phyloP scores from a whole-genome alignment of 306 rosid species.

The Malus sieversii region DNA sequence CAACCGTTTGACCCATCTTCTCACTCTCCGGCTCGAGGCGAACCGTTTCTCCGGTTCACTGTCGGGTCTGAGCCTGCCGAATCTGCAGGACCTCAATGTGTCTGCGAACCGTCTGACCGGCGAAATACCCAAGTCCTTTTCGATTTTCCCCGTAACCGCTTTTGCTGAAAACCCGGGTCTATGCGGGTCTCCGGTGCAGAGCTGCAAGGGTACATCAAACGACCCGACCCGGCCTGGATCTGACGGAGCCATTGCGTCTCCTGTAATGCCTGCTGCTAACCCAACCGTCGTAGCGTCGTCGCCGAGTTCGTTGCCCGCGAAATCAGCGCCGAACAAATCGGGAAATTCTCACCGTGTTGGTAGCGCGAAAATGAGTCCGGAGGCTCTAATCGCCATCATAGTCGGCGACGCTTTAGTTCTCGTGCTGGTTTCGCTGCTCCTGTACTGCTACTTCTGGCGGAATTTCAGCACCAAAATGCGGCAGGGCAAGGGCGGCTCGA shows the following conservation, averaged over 20 bases:
- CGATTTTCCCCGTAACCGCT: constrained; percentile 45
- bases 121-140: constrained; percentile 47
- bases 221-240: constrained; percentile 73
- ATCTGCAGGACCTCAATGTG: constrained; percentile 58
- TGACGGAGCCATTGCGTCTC: constrained; percentile 64
- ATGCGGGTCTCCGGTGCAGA: constrained; percentile 55
- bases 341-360: constrained; percentile 8
- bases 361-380: constrained; percentile 28
- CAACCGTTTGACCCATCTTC: constrained; percentile 46
- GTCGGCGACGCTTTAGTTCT: constrained; percentile 58
- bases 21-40: constrained; percentile 56
- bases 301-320: constrained; percentile 51
- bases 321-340: constrained; percentile 12
- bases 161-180: constrained; percentile 45
- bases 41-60: constrained; percentile 50
- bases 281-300: constrained; percentile 52
- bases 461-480: constrained; percentile 30
- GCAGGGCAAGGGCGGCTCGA: constrained; percentile 40
- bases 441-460: constrained; percentile 66
- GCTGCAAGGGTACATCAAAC: constrained; percentile 22
- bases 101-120: constrained; percentile 55
- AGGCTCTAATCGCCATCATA: constrained; percentile 52
- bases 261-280: constrained; percentile 30
- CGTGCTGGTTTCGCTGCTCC: constrained; percentile 44
- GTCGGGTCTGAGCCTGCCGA: constrained; percentile 34